Evolutionary conservation across 2,329 filamentous ascomycete genomes (phyloP), one percentile per base, ranked within the genome.

Genomic region (Anthostomella pinea): DNA sequence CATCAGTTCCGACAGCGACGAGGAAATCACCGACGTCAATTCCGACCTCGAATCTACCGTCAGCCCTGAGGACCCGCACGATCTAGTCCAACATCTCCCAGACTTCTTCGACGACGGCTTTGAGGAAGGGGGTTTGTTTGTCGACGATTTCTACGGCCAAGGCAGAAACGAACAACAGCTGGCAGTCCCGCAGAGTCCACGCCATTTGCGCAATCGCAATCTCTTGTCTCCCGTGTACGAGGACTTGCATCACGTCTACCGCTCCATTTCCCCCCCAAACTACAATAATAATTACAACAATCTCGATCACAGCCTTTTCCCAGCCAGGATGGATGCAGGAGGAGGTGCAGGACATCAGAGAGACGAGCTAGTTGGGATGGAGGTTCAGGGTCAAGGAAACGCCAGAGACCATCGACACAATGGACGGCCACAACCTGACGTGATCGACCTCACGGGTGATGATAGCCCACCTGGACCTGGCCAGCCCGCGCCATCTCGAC

Each of bases 401-500:
- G 34, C 22, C 18, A 28, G 27, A 25, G 27, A 23, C 14, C 41
- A 25, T 19, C 39, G 30, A 30, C 32, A 35, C 33, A 23, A 27
- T 21, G 31, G 38, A 36, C 39, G 28, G n/a, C 42, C 31, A 6
- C 19, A 45, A 18, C 50, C 48, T 1, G 41, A 53, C 14, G 33
- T 57, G 2, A 57, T 57, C 15, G 54, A 57, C 22, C 43, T 57
- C 3, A 57, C 54, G n/a, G 49, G 46, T 22, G 54, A 57, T 17
- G 49, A 45, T 15, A 38, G 31, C 15, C 25, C 38, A 24, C 32
- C n/a, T n/a, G n/a, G n/a, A n/a, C 29, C 20, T 18, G 22, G 29
- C 28, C 43, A 38, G 21, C 41, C 35, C 20, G 28, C 29, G 13
- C 31, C 22, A 19, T 14, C 38, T n/a, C 38, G 10, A 23, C 39